Percentiles rank a stretch among this genome's conserved stretches.
These are phyloP conservation scores for Cryomyces minteri DNA, from an alignment of 495 filamentous ascomycete species.

Conservation along the genomic window DNA sequence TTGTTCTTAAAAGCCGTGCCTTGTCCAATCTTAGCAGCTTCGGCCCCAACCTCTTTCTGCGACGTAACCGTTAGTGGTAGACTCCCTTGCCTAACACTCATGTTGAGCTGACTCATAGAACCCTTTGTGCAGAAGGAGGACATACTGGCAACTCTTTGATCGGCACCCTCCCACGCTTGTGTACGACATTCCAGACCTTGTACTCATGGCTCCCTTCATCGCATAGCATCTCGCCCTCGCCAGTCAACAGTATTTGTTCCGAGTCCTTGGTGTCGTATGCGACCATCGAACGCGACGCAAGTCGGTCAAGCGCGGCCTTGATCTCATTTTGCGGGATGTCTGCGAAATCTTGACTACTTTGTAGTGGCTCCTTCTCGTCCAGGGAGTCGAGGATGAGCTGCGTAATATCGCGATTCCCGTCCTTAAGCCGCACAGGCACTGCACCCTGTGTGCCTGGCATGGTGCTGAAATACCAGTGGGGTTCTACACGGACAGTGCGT, in stretches of 20 bases:
- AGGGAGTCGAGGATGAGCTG: constrained; percentile 19
- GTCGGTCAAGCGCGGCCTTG: constrained; percentile 74
- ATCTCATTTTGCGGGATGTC: constrained; percentile 46
- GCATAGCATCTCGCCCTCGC: constrained; percentile 60
- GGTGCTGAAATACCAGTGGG: too few species aligned
- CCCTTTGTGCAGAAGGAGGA: constrained; percentile 1
- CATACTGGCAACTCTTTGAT: constrained; percentile 53
- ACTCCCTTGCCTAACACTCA: background rate
- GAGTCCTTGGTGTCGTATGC: constrained; percentile 62
- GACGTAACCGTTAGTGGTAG: background rate
- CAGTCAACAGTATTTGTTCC: constrained; percentile 60
- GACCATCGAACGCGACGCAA: constrained; percentile 72
- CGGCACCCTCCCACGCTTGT: constrained; percentile 56
- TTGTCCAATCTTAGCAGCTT: constrained; percentile 77
- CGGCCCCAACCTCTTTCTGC: constrained; percentile 54
- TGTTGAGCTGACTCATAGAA: background rate
- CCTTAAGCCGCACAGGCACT: constrained; percentile 18
- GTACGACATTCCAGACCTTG: constrained; percentile 77
- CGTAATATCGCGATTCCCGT: constrained; percentile 15
- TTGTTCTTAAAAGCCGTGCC: constrained; percentile 91
- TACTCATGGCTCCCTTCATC: constrained; percentile 85
- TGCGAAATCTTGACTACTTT: constrained; percentile 64
- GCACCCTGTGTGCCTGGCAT: constrained; percentile 23
- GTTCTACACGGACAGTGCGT: too few species aligned
- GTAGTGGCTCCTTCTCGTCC: constrained; percentile 35